These are phyloP conservation scores for Tuber brumale DNA, from an alignment of 495 filamentous ascomycete genomes.

Conservation along the genomic window DNA sequence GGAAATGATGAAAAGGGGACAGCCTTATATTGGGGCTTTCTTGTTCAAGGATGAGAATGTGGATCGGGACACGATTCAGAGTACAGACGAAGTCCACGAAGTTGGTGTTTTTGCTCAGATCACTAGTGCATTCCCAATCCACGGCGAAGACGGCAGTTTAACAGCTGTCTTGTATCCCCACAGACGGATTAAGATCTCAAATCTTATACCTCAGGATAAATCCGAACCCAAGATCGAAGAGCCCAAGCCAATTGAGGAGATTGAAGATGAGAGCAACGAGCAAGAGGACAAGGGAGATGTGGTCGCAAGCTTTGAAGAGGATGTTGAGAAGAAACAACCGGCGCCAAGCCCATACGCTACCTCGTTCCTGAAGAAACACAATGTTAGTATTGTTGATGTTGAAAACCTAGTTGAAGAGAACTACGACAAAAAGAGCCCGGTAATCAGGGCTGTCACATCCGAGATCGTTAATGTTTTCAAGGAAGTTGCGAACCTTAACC, in stretches of 20 bases:
- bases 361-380: conserved; percentile 81
- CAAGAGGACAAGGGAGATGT: conserved; percentile 80
- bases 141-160: conserved; percentile 67
- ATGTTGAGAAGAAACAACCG: conserved; percentile 47
- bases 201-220: conserved; percentile 58
- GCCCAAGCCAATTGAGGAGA: conserved; percentile 51
- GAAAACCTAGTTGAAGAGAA: conserved; percentile 86
- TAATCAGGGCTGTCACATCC: conserved; percentile 83
- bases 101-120: conserved; percentile 96
- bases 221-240: conserved; percentile 41
- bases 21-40: conserved; percentile 96
- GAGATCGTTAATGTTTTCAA: conserved; percentile 99
- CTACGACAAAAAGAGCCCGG: conserved; percentile 76
- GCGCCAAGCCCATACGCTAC: conserved; percentile 64
- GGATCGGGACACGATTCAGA: conserved; percentile 85
- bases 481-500: conserved; percentile 86
- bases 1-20: conserved; percentile 95
- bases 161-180: conserved; percentile 95
- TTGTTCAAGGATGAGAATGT: conserved; percentile 92
- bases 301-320: conserved; percentile 95
- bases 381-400: conserved; percentile 86
- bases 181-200: conserved; percentile 82
- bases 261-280: conserved; percentile 47
- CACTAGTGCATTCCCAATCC: conserved; percentile 84
- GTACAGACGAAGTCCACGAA: conserved; percentile 80